Conservation (phyloP, 495 filamentous ascomycete genomes). For the Penicillium taxi region DNA sequence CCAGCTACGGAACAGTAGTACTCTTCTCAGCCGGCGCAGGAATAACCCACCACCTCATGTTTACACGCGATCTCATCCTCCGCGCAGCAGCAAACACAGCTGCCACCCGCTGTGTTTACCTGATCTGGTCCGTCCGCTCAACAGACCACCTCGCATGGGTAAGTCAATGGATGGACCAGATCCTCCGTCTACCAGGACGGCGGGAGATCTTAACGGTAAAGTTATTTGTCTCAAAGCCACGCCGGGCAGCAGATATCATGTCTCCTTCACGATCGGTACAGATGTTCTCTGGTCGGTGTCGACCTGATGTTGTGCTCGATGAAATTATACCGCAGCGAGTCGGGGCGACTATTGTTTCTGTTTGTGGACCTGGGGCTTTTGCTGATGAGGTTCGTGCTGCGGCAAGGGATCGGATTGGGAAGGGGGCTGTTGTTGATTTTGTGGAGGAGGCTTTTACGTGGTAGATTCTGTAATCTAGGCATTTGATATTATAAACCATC, state of each 20-base stretch:
- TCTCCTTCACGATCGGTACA: conserved; percentile 74
- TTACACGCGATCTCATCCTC: conserved; percentile 64
- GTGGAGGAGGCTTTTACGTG: conserved; percentile 93
- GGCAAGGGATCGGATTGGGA: conserved; percentile 56
- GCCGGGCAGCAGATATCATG: conserved; percentile 54
- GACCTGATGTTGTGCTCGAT: conserved; percentile 55
- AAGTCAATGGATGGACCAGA: conserved; percentile 88
- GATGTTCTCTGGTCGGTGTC: conserved; percentile 73
- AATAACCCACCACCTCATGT: conserved; percentile 79
- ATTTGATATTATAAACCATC: not conserved
- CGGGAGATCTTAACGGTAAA: conserved; percentile 76
- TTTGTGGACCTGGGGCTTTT: conserved; percentile 85
- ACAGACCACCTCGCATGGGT: conserved; percentile 92
- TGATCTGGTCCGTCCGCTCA: conserved; percentile 86
- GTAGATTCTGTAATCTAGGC: conserved; percentile 20
- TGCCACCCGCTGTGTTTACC: conserved; percentile 68
- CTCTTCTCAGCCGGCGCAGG: conserved; percentile 84
- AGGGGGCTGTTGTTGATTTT: conserved; percentile 70
- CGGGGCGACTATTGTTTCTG: conserved; percentile 76
- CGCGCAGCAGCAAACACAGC: conserved; percentile 61
- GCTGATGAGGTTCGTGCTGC: conserved; percentile 79
- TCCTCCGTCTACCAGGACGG: conserved; percentile 73
- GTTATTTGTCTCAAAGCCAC: conserved; percentile 83
- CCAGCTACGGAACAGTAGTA: conserved; percentile 78
- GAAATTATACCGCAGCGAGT: conserved; percentile 68